phyloP scores from a whole-genome alignment of 345 rosid genomes.

The Eucalyptus pauciflora region DNA sequence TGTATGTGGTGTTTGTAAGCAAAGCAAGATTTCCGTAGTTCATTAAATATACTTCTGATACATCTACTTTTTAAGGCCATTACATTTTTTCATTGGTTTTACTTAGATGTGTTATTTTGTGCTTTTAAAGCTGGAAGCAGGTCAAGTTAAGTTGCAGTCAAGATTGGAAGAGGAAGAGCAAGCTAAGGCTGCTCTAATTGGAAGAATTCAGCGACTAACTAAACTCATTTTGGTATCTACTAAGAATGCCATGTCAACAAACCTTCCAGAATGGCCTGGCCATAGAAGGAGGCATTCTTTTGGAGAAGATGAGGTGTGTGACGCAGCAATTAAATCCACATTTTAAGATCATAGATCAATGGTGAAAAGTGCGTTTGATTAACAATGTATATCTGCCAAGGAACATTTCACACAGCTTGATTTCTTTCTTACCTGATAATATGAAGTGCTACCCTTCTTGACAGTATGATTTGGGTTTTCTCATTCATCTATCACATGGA shows the following conservation, averaged over 20 bases:
- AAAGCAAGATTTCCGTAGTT: neutral
- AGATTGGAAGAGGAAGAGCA: constrained; percentile 67
- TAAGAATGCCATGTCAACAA: constrained; percentile 45
- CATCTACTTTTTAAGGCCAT: neutral
- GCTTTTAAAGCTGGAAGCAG: constrained; percentile 58
- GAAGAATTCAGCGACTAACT: constrained; percentile 64
- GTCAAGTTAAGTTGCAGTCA: constrained; percentile 60
- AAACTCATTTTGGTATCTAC: constrained; percentile 67
- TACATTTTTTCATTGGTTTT: neutral
- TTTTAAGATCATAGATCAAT: neutral
- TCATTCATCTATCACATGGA: neutral
- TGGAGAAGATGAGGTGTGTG: constrained; percentile 65
- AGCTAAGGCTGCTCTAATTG: constrained; percentile 63
- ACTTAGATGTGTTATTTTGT: neutral
- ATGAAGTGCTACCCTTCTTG: neutral
- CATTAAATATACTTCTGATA: neutral
- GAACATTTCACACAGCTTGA: neutral
- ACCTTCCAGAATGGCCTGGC: constrained; percentile 34
- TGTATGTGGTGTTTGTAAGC: neutral
- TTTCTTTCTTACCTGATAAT: neutral
- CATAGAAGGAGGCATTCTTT: constrained; percentile 63
- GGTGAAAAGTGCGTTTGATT: neutral
- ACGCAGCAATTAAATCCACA: neutral
- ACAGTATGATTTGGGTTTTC: neutral
- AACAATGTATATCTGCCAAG: neutral